Evolutionary conservation across 768 basidiomycete genomes (phyloP).

Genomic region (Pluteus cervinus): DNA sequence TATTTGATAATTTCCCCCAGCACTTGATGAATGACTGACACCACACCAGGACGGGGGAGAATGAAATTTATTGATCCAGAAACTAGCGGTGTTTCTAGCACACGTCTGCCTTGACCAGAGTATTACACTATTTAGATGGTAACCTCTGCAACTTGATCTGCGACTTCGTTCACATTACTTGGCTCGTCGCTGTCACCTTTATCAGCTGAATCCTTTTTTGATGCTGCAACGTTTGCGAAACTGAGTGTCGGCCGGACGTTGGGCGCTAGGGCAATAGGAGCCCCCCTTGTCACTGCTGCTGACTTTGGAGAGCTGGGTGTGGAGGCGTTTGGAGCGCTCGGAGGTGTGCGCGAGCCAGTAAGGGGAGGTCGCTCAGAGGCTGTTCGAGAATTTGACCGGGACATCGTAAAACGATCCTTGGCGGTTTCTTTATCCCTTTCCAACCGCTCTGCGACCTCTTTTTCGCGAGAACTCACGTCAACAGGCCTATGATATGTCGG

Average conservation of each 20-base stretch:
- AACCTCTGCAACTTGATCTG: slow-evolving; percentile 11
- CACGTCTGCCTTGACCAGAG: too few relatives aligned
- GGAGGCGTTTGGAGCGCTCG: slow-evolving; percentile 22
- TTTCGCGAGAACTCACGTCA: slow-evolving; percentile 73
- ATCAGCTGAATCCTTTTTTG: slow-evolving; percentile 32
- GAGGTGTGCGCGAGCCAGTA: slow-evolving; percentile 26
- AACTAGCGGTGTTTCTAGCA: slow-evolving; percentile 8
- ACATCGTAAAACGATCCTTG: slow-evolving; percentile 48
- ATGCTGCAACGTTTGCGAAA: slow-evolving; percentile 74
- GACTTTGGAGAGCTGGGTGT: slow-evolving; percentile 17
- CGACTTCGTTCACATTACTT: slow-evolving; percentile 11
- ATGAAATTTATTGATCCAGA: slow-evolving; percentile 67
- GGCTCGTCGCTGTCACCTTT: slow-evolving; percentile 14
- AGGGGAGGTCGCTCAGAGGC: slow-evolving; percentile 39
- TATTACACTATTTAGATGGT: too few relatives aligned
- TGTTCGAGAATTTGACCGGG: slow-evolving; percentile 44
- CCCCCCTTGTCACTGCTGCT: slow-evolving; percentile 22
- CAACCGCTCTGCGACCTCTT: slow-evolving; percentile 64
- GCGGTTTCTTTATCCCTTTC: slow-evolving; percentile 59
- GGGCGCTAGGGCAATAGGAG: slow-evolving; percentile 31
- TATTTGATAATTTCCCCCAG: slow-evolving; percentile 1
- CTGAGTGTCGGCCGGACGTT: slow-evolving; percentile 70
- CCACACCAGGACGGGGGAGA: slow-evolving; percentile 46
- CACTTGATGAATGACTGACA: background rate
- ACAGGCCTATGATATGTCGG: slow-evolving; percentile 54